A percentile compares a stretch with the other conserved stretches of the same genome.
Evolutionary conservation across 208 protist genomes (phyloP).

Genomic region (Herpetomonas samuelpessoai): DNA sequence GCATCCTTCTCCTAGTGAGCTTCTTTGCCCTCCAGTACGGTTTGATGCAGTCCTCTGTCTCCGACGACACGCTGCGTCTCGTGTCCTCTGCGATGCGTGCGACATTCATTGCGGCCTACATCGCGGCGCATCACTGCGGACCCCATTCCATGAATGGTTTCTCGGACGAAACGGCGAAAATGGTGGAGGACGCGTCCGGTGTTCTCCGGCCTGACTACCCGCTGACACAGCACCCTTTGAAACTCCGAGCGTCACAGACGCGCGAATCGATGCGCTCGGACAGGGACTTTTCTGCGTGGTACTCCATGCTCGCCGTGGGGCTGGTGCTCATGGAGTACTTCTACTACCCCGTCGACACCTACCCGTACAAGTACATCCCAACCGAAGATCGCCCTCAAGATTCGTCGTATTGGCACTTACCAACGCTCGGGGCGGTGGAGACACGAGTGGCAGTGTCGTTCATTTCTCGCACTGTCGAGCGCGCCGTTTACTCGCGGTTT

Average conservation of each 20-base stretch:
- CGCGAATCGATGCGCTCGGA: not conserved
- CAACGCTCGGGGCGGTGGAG: not conserved
- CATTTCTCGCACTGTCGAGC: not conserved
- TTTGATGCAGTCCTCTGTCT: not conserved
- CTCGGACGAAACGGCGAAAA: not conserved
- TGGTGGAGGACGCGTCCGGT: not conserved
- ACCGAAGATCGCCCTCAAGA: not conserved
- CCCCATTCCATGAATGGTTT: not conserved
- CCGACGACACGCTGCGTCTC: not conserved
- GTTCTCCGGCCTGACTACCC: not conserved
- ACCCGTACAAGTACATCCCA: not conserved
- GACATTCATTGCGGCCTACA: not conserved
- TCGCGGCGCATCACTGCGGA: not conserved
- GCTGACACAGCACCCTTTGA: not conserved
- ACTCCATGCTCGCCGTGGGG: not conserved
- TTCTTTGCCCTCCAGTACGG: not conserved
- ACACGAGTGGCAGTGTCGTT: not conserved
- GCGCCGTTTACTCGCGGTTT: not conserved
- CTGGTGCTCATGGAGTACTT: not conserved
- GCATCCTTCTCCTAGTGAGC: not conserved
- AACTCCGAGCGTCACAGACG: not conserved
- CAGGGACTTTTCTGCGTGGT: not conserved
- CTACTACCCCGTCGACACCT: not conserved
- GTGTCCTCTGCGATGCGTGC: not conserved
- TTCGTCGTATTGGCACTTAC: not conserved